phyloP scores from a whole-genome alignment of 768 basidiomycete genomes.

The Suillus paluster region DNA sequence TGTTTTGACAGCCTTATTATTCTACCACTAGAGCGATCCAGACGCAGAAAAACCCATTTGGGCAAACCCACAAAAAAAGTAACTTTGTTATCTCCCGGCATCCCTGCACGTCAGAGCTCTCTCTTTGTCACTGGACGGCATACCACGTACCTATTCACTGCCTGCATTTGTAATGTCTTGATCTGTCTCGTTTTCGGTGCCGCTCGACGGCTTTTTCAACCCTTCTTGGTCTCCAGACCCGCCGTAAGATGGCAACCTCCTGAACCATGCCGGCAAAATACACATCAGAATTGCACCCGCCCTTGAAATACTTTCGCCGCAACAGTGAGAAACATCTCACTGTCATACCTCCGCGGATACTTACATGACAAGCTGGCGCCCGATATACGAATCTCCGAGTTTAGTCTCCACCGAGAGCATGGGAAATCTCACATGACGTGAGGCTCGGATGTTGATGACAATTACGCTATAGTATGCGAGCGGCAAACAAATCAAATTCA shows the following conservation, averaged over 20 bases:
- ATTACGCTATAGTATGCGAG: background rate
- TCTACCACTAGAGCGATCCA: constrained; percentile 22
- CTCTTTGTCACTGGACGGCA: background rate
- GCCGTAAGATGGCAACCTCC: background rate
- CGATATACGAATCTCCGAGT: background rate
- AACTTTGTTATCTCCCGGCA: background rate
- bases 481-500: background rate
- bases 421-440: background rate
- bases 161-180: background rate
- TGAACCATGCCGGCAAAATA: background rate
- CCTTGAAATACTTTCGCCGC: background rate
- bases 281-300: background rate
- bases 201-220: background rate
- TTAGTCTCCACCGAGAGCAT: background rate
- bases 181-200: background rate
- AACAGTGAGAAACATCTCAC: constrained; percentile 2
- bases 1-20: constrained; percentile 4
- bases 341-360: background rate
- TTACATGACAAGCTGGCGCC: background rate
- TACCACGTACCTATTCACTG: background rate
- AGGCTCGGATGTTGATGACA: background rate
- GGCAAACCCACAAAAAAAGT: constrained; percentile 30
- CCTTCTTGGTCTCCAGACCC: background rate
- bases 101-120: background rate
- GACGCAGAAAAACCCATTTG: constrained; percentile 38